Evolutionary conservation across 176 grass and related monocot species (phyloP).

Genomic region (Panicum miliaceum): DNA sequence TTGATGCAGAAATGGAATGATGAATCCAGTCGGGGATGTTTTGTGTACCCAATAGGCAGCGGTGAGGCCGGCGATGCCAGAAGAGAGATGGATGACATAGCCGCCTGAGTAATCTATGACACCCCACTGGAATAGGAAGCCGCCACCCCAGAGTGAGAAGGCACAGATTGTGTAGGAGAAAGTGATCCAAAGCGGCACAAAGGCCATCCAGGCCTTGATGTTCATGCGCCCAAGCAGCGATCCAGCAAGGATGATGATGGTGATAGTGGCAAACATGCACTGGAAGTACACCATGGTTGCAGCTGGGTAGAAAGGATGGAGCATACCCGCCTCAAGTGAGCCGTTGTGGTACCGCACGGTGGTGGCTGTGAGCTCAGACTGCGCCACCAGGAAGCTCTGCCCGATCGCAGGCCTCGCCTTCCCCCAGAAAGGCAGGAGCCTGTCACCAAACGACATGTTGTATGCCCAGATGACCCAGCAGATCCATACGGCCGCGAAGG

Average conservation of each 20-base stretch:
- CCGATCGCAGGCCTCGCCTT: constrained; percentile 48
- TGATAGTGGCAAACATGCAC: constrained; percentile 69
- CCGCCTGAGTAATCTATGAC: constrained; percentile 79
- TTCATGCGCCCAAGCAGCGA: constrained; percentile 74
- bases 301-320: constrained; percentile 48
- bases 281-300: constrained; percentile 72
- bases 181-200: constrained; percentile 75
- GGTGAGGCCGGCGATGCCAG: constrained; percentile 61
- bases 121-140: constrained; percentile 78
- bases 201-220: constrained; percentile 77
- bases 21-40: constrained; percentile 3
- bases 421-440: constrained; percentile 77
- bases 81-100: constrained; percentile 76
- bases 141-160: constrained; percentile 73
- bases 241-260: constrained; percentile 63
- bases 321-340: constrained; percentile 29
- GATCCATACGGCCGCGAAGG: constrained; percentile 69
- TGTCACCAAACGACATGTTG: constrained; percentile 67
- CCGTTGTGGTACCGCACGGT: constrained; percentile 21
- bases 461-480: constrained; percentile 66
- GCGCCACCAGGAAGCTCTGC: constrained; percentile 55
- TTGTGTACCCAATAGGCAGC: constrained; percentile 71
- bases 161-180: constrained; percentile 66
- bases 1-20: neutral
- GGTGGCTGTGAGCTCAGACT: constrained; percentile 53